These are phyloP conservation scores for Colletotrichum acutatum DNA, from an alignment of 2,329 filamentous ascomycete genomes.

Conservation along the genomic window DNA sequence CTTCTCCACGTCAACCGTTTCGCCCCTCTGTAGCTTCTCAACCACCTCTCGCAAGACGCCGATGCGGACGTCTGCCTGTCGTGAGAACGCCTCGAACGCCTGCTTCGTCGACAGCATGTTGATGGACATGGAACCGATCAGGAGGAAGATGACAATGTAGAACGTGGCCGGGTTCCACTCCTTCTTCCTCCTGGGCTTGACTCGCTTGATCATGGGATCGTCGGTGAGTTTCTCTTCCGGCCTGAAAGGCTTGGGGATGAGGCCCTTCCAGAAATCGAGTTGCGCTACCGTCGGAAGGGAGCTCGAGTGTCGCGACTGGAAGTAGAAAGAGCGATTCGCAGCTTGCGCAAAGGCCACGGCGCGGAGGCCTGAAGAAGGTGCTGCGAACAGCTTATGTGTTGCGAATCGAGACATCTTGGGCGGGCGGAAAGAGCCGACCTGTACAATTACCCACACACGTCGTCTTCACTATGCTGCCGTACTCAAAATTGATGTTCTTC, in stretches of 20 bases:
- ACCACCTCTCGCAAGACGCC: conserved; percentile 80
- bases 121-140: conserved; percentile 96
- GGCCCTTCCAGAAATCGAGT: conserved; percentile 73
- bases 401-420: conserved; percentile 22
- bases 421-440: neutral
- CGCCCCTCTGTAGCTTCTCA: conserved; percentile 74
- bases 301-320: conserved; percentile 44
- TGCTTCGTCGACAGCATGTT: conserved; percentile 87
- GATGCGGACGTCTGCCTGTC: conserved; percentile 84
- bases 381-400: conserved; percentile 8
- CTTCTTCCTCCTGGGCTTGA: conserved; percentile 61
- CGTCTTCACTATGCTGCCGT: neutral
- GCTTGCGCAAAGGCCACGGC: conserved; percentile 5
- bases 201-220: conserved; percentile 43
- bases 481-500: neutral
- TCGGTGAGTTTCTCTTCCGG: conserved; percentile 47
- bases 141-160: conserved; percentile 82
- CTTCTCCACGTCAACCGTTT: conserved; percentile 87
- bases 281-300: conserved; percentile 64
- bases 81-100: conserved; percentile 76
- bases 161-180: conserved; percentile 86
- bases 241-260: conserved; percentile 77
- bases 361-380: conserved; percentile 10
- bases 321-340: conserved; percentile 7
- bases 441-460: neutral